These are phyloP conservation scores for Triticum aestivum DNA, from an alignment of 176 grass and related monocot genomes.

Conservation along the genomic window IWGSC_CS_RefSeq_v2.1 NC_057811.1:484109263-484109762, in stretches of 20 bases:
- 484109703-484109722: too few relatives aligned
- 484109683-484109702: background rate
- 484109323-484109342: background rate
- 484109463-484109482: background rate
- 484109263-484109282: background rate
- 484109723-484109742: too few relatives aligned
- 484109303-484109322: background rate
- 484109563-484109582: background rate
- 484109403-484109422: slow-evolving; percentile 51
- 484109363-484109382: slow-evolving; percentile 97
- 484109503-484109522: too few relatives aligned
- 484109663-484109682: slow-evolving; percentile 2
- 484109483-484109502: background rate
- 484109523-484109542: too few relatives aligned
- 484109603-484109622: background rate
- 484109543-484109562: background rate
- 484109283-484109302: background rate
- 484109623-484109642: background rate
- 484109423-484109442: slow-evolving; percentile 16
- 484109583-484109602: background rate
- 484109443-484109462: background rate
- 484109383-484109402: slow-evolving; percentile 86
- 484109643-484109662: background rate
- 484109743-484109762: too few relatives aligned
- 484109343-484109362: slow-evolving; percentile 76